Evolutionary conservation across 306 rosid species (phyloP), one percentile per base, ranked within the genome.

Genomic region (Citrullus colocynthis): DNA sequence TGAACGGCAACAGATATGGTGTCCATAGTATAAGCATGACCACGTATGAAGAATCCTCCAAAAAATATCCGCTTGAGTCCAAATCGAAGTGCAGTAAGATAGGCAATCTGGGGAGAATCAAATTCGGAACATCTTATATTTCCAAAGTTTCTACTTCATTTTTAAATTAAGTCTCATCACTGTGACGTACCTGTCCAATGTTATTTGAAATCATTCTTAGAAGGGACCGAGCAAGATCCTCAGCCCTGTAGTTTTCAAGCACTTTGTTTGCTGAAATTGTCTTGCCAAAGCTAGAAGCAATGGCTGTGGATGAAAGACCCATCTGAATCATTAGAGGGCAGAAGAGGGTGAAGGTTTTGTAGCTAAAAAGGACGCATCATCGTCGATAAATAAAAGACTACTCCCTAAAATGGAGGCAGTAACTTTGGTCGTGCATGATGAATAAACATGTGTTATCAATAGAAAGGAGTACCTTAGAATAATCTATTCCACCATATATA

Each of bases 201-300:
- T 95, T 95, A 83, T 92, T 92, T 80, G 99, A 95, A 79, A 95
- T 90, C 97, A 95, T 89, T 87, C 97, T 87, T 60, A 95, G 87
- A 39, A 95, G 97, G 59, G 99, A 95, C 56, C 97, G 96, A 81
- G 99, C 88, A 42, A 95, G 78, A 81, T 95, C 99, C 83, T 95
- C 97, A 57, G 97, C 87, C 70, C 80, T 87, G 91, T 89, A 95
- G 79, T 92, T 97, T 78, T 86, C 87, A 72, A 85, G 86, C 81
- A 85, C 90, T 88, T 84, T 95, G 51, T 82, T 84, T 63, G 90
- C 89, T 81, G 97, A 92, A 75, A 95, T 85, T 75, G 93, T 90
- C 90, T 86, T 95, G 82, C 99, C 97, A 81, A 95, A 95, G 87
- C 99, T 95, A 83, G 97, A 95, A 79, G 99, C 99, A 83, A 92